Evolutionary conservation across 768 basidiomycete species (phyloP), one percentile per base, ranked within the genome.

Genomic region (Lactifluus subvellereus): DNA sequence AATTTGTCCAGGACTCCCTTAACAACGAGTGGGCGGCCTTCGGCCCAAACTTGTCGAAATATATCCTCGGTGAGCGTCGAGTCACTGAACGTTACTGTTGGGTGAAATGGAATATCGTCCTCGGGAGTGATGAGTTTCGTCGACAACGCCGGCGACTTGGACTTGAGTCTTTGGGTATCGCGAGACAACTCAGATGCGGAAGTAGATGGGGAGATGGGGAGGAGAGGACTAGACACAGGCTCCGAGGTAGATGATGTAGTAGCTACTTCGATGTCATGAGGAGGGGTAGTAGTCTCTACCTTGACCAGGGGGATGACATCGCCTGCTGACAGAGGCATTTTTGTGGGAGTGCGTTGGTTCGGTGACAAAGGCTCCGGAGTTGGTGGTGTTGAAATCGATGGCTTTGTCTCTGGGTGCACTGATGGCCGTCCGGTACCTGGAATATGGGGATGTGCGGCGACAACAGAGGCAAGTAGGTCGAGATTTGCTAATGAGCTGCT

Each of bases 11-110:
- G 74, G 14, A 91, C 73, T 32, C 79, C 83, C 37, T 84, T 87
- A 53, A 97, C 89, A 40, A 95, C 83, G 10, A 97, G 72, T 2
- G 94, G 90, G 27, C 86, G 78, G 13, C 93, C 94, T 47, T 74
- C 74, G 6, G 72, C 71, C 95, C 95, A 98, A 8, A 91, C 73
- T 9, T 74, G 71, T 50, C 82, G 81, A 75, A 94, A 94, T 5
- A 79, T 69, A 6, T 79, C 78, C 35, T 84, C 81, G 2, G 81
- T 80, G 22, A 91, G 79, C 16, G 81, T 77, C 9, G 75, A 68
- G 60, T 82, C 76, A 0, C 72, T 59, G 69, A 85, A 82, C 4
- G 78, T 76, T 20, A 74, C 73, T 43, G 85, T 82, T 0, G 72
- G 66, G 61, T 79, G 80, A 13, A 71, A 78, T 0, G 82, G 81